Evolutionary conservation across 305 asterid species (phyloP).

Genomic region (Solanum chacoense): DNA sequence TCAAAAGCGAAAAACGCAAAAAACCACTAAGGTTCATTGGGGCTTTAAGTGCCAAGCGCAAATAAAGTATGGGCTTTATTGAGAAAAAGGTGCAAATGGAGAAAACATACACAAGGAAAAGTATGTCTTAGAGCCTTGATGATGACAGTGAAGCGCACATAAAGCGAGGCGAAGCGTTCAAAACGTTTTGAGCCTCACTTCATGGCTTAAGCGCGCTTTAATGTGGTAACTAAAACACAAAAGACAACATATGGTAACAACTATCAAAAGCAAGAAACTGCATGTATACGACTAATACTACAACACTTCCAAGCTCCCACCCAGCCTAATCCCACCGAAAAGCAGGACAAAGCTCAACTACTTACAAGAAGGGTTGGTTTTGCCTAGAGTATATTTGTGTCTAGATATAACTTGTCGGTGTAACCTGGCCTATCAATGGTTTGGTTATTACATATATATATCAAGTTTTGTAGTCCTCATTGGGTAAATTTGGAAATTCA

Average conservation of each 20-base stretch:
- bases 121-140: not conserved
- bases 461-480: not conserved
- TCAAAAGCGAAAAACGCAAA: not conserved
- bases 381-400: not conserved
- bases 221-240: not conserved
- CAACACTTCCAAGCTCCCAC: not conserved
- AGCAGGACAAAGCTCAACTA: not conserved
- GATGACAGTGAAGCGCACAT: not conserved
- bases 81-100: not conserved
- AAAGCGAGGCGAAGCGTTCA: not conserved
- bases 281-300: not conserved
- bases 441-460: not conserved
- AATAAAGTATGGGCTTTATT: not conserved
- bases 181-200: not conserved
- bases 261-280: not conserved
- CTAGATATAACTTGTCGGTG: not conserved
- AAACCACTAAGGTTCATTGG: not conserved
- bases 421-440: not conserved
- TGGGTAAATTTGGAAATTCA: not conserved
- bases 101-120: not conserved
- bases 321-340: not conserved
- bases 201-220: not conserved
- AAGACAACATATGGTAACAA: not conserved
- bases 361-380: not conserved
- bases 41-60: not conserved